Evolutionary conservation across 1,284 basidiomycete genomes (phyloP), one percentile per base, ranked within the genome.

Genomic region (Ceratobasidium sp.): DNA sequence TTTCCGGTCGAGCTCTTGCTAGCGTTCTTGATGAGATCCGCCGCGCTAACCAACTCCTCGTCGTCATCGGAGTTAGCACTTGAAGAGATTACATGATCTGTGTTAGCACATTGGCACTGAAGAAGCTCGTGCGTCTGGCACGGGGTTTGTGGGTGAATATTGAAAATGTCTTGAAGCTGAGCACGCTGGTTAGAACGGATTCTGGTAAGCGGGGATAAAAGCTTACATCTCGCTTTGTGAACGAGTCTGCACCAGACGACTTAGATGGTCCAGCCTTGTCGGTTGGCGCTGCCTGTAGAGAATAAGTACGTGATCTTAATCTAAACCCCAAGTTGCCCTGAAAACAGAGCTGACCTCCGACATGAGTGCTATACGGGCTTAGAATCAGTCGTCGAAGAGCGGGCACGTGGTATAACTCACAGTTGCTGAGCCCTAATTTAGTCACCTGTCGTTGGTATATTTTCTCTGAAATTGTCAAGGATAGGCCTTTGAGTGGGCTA

Each of bases 81-180:
- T 64, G 77, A 64, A 33, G 75, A 72, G 78, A 81, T 77, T 63
- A 80, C 12, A 69, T 81, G 60, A 0, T 81, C 81, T 33, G 80
- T 80, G 39, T 84, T 84, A 79, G 88, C 89, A 81, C 96, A 96
- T 44, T 87, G 86, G 83, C 95, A 97, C 72, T 90, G 91, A 18
- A 97, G 87, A 20, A 97, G 88, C 82, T 97, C 96, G 82, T 98
- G 98, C 1, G 97, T 99, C 79, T 97, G 94, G 86, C 96, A 98
- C 2, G 89, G 86, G 0, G 97, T 97, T 72, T 92, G 87, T 0
- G 89, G 86, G 84, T 97, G 92, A 53, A 98, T 87, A 9, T 92
- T 93, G 86, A 99, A 99, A 81, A 99, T 95, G 83, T 97, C 96
- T 66, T 92, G 91, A 39, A 98, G 89, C 93, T 96, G 80, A 40